Percentiles rank a stretch among this genome's conserved stretches.
These are phyloP conservation scores for Akanthomyces uredinophilus DNA, from an alignment of 2,329 filamentous ascomycete genomes.

Conservation along the genomic window DNA sequence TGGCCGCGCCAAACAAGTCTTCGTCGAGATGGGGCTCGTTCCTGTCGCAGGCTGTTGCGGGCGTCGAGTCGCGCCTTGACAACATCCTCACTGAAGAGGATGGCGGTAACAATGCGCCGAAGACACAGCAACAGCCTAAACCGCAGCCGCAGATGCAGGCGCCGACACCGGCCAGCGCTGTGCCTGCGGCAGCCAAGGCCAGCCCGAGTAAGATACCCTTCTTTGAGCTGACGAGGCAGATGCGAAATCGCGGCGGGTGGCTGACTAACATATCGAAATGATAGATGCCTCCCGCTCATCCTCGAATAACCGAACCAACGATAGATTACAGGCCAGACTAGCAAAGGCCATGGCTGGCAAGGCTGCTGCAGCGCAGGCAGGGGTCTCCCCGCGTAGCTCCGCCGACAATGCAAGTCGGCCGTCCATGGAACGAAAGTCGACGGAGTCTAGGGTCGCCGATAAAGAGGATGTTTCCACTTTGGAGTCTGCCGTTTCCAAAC, in stretches of 20 bases:
- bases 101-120: conserved; percentile 29
- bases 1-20: conserved; percentile 45
- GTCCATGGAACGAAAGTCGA: conserved; percentile 27
- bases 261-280: neutral
- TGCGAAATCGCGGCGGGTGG: too few relatives aligned
- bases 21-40: conserved; percentile 71
- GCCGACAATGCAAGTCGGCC: conserved; percentile 28
- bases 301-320: conserved; percentile 60
- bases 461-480: conserved; percentile 13
- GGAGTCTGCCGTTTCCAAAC: conserved; percentile 17
- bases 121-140: conserved; percentile 26
- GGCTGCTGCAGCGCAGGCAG: conserved; percentile 35
- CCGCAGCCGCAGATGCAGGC: conserved; percentile 22
- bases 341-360: conserved; percentile 81
- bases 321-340: conserved; percentile 81
- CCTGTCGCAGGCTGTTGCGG: conserved; percentile 84
- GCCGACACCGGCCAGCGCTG: conserved; percentile 11
- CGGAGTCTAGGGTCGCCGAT: conserved; percentile 21
- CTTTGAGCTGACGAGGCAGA: neutral
- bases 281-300: conserved; percentile 58
- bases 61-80: conserved; percentile 88
- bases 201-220: conserved; percentile 25
- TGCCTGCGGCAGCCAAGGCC: conserved; percentile 25
- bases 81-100: conserved; percentile 82
- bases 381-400: conserved; percentile 31